Evolutionary conservation across 371 early-diverging fungal species (phyloP), one percentile per base, ranked within the genome.

Genomic region (Mucor mucedo): DNA sequence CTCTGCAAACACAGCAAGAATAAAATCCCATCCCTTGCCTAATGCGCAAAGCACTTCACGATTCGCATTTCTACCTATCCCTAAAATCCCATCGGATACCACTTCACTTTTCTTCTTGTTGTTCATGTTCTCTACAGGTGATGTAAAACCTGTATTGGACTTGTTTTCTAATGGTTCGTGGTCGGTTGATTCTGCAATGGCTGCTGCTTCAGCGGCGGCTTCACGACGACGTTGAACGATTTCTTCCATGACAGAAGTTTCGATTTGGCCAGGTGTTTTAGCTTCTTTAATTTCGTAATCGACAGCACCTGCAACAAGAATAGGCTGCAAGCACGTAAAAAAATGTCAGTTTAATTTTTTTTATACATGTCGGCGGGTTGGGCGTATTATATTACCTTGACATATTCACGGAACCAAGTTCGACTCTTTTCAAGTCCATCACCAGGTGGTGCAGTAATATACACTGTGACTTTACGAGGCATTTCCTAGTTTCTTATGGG

Each of bases 231-330:
- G 81, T 69, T 78, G 65, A 32, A 78, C 58, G 14, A 89, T 70
- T 65, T 85, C 83, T 41, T 86, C 83, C 28, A 84, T 74, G 0
- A 89, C 84, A 62, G 80, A 71, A 21, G 73, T 58, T 52, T 80
- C 86, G 53, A 89, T 79, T 58, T 83, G 80, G 5, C 87, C 89
- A 14, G 76, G 69, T 8, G 63, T 55, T 30, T 64, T 68, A 1
- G 80, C 88, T 69, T 89, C 89, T 56, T 76, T 79, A 6, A 89
- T 77, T 61, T 89, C 89, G 58, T 89, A 89, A 56, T 89, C 89
- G 39, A 89, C 62, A 38, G 89, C 89, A 52, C 85, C 87, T 21
- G 86, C 87, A 55, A 84, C 87, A 41, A 89, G 78, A n/a, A 89
- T 73, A 52, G 89, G 89, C 88, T 89, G 73, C 16, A n/a, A n/a